Percentiles rank a stretch among this genome's conserved stretches.
Evolutionary conservation across 75 land plant species (phyloP).

Genomic region (Cryptomeria japonica): DNA sequence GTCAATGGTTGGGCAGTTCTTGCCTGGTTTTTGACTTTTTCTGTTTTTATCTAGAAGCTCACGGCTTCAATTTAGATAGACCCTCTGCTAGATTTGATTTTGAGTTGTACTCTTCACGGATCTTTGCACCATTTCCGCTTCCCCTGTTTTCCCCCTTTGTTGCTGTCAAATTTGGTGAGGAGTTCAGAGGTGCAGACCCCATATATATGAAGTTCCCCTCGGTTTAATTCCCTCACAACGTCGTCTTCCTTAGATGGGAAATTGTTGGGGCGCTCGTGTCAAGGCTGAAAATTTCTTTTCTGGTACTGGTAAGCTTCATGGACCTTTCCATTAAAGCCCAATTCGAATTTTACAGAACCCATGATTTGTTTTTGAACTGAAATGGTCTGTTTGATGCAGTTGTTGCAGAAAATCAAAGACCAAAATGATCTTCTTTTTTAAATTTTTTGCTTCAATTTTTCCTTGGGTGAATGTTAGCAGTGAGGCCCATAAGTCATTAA

Average conservation of each 20-base stretch:
- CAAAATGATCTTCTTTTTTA: too few species aligned
- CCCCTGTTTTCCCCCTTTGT: background rate
- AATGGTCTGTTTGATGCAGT: background rate
- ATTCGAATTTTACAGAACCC: background rate
- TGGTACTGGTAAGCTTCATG: background rate
- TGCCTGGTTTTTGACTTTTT: background rate
- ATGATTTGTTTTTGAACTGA: background rate
- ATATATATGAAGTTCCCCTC: background rate
- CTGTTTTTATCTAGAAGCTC: slow-evolving; percentile 4
- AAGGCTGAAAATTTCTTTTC: background rate
- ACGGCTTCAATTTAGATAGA: background rate
- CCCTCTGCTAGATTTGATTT: background rate
- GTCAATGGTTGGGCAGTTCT: slow-evolving; percentile 1
- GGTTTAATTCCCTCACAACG: background rate
- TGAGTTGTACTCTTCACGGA: background rate
- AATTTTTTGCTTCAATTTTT: background rate
- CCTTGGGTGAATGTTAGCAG: background rate
- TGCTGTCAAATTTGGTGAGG: slow-evolving; percentile 1
- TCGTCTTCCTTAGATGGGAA: slow-evolving; percentile 5
- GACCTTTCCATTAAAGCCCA: background rate
- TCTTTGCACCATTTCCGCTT: background rate
- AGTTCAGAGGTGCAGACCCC: background rate
- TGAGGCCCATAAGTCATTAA: background rate
- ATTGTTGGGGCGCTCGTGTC: slow-evolving; percentile 10
- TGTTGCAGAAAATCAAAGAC: background rate